Evolutionary conservation across 176 grass and related monocot genomes (phyloP), one percentile per base, ranked within the genome.

Genomic region (Microstegium vimineum): DNA sequence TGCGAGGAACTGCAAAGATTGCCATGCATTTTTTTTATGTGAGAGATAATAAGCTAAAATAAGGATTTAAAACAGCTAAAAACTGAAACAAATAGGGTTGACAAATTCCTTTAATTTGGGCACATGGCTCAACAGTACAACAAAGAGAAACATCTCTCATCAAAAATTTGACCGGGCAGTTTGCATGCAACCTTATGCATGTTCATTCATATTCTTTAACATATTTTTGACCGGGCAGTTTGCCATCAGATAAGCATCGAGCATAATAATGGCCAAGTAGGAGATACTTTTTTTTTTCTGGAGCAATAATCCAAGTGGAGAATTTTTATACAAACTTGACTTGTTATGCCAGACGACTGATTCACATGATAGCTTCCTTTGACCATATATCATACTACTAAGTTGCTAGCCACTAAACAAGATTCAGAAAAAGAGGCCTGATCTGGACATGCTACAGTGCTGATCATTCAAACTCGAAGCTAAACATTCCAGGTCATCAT

Each of bases 341-440:
- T 18, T 36, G 8, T 46, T 36, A 77, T 69, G 40, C 22, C 28
- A 33, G 30, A 85, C 8, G 38, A 79, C 38, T 78, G 20, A 37
- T 78, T 71, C 54, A 51, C 69, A 63, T 35, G 31, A 86, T 64
- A 41, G 14, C 42, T 65, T 64, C 67, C 34, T 79, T 65, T 79
- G 75, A 72, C 66, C 38, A 63, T 6, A 71, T 6, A 62, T 36
- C 22, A 71, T 77, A 37, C 46, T 54, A 43, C 46, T 54, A 43
- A 84, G 74, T 62, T 78, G 52, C 52, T 62, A 62, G 38, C 66
- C 74, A 78, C 83, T 78, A 78, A 62, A 74, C 66, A 49, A 22
- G 83, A 61, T 70, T 33, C 28, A 51, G 30, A 63, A 74, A 63
- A 37, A 15, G 17, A 9, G 4, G 17, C 32, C 4, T 66, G 31